A percentile compares a stretch with the other conserved stretches of the same genome.
phyloP scores from a whole-genome alignment of 768 basidiomycete genomes.

The Postia placenta region DNA sequence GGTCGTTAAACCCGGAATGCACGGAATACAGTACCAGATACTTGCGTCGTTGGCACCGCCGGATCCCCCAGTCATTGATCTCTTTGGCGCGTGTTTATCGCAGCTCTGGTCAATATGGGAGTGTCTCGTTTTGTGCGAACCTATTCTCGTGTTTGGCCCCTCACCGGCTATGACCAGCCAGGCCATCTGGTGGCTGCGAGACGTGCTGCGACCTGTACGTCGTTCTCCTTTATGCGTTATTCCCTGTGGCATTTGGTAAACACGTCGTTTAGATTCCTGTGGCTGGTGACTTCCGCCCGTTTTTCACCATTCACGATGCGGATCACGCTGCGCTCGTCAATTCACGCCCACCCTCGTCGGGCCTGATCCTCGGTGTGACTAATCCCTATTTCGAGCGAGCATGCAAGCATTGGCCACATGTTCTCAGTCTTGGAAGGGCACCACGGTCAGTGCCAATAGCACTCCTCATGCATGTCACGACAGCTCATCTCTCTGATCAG shows the following conservation, averaged over 20 bases:
- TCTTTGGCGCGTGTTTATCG: slow-evolving; percentile 59
- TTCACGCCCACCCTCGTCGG: slow-evolving; percentile 71
- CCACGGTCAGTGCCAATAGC: slow-evolving; percentile 31
- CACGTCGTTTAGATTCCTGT: slow-evolving; percentile 59
- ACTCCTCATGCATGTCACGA: background rate
- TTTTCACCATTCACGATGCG: slow-evolving; percentile 94
- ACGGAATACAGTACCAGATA: slow-evolving; percentile 37
- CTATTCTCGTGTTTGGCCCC: slow-evolving; percentile 75
- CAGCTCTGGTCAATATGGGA: slow-evolving; percentile 91
- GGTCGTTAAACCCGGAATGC: background rate
- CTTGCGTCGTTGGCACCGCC: slow-evolving; percentile 60
- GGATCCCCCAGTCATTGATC: slow-evolving; percentile 47
- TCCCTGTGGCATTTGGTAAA: background rate
- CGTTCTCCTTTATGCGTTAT: background rate
- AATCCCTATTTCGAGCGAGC: slow-evolving; percentile 82
- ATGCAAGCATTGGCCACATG: slow-evolving; percentile 83
- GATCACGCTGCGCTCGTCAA: slow-evolving; percentile 75
- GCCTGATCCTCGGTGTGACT: slow-evolving; percentile 77
- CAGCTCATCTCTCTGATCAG: too few relatives aligned
- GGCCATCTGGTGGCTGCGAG: slow-evolving; percentile 88
- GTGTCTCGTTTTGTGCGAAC: slow-evolving; percentile 85
- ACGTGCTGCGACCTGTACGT: slow-evolving; percentile 76
- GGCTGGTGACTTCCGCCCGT: slow-evolving; percentile 83
- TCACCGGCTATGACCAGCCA: slow-evolving; percentile 81
- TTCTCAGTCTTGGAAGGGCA: slow-evolving; percentile 60